Evolutionary conservation across 2,329 filamentous ascomycete genomes (phyloP), one percentile per base, ranked within the genome.

Genomic region (Cladobotryum mycophilum): DNA sequence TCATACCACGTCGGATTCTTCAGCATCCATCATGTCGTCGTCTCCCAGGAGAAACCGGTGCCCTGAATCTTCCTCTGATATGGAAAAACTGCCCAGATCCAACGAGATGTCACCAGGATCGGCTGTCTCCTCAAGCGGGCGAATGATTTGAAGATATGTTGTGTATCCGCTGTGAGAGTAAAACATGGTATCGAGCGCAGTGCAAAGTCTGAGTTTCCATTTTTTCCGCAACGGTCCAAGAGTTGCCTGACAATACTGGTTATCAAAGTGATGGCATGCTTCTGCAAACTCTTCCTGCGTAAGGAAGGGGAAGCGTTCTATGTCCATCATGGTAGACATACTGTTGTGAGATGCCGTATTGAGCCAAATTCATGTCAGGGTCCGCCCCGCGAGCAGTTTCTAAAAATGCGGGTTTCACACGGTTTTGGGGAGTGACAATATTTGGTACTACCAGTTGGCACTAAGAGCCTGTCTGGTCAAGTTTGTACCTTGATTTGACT

Each of bases 181-280:
- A 53, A 76, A 75, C 2, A 67, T 65, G 3, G 70, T 68, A 57
- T 75, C 73, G 13, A 82, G 67, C 14, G 78, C 75, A 5, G 70
- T 76, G 64, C 75, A 78, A 45, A 75, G 69, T 49, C 71, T 68
- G 51, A 84, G 68, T 59, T 76, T 79, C 76, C 80, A 83, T 52
- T 71, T 70, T 54, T 68, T 70, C 50, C 80, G 75, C 36, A 78
- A 60, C 6, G 74, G 71, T 2, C 80, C 83, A 3, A 84, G 70
- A 34, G 70, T 81, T 48, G 77, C 81, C 61, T 73, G 77, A 51
- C 77, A 73, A 64, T 85, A 85, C 54, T 66, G 73, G 36, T 75
- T 71, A 55, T 85, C 81, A 18, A 85, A 72, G 49, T 78, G 71
- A 58, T 84, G 79, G 64, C 85, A 88, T 49, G 76, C 79, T 60